Conservation (phyloP, 306 rosid genomes). For the Glycyrrhiza uralensis region DNA sequence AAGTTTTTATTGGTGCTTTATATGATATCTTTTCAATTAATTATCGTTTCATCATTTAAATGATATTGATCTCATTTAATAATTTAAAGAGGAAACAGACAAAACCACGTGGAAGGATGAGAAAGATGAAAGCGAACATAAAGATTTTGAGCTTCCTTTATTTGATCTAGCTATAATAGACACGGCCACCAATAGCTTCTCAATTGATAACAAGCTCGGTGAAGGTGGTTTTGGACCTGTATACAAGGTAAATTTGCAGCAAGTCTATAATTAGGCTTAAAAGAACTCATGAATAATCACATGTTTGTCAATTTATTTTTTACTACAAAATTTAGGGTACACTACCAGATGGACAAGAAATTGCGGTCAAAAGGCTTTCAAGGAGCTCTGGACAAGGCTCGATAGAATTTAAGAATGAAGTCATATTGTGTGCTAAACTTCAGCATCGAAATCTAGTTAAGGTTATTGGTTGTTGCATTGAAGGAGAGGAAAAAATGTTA, state of each 20-base stretch:
- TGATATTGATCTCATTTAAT: not conserved
- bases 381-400: not conserved
- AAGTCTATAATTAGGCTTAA: not conserved
- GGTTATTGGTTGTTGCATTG: not conserved
- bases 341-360: not conserved
- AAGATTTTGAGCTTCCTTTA: conserved; percentile 46
- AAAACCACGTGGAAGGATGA: not conserved
- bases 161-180: conserved; percentile 31
- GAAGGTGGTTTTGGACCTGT: conserved; percentile 72
- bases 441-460: not conserved
- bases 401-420: not conserved
- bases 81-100: not conserved
- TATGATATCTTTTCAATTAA: not conserved
- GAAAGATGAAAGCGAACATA: not conserved
- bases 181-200: conserved; percentile 43
- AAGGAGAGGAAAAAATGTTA: not conserved
- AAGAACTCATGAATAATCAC: too few relatives aligned
- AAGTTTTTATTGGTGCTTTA: too few relatives aligned
- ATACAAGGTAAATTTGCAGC: conserved; percentile 30
- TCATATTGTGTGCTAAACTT: not conserved
- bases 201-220: conserved; percentile 39
- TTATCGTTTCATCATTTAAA: not conserved
- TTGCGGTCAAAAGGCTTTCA: conserved; percentile 20
- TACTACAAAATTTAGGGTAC: not conserved
- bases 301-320: not conserved